Evolutionary conservation across 176 grass and related monocot species (phyloP), one percentile per base, ranked within the genome.

Genomic region (Aegilops sharonensis): DNA sequence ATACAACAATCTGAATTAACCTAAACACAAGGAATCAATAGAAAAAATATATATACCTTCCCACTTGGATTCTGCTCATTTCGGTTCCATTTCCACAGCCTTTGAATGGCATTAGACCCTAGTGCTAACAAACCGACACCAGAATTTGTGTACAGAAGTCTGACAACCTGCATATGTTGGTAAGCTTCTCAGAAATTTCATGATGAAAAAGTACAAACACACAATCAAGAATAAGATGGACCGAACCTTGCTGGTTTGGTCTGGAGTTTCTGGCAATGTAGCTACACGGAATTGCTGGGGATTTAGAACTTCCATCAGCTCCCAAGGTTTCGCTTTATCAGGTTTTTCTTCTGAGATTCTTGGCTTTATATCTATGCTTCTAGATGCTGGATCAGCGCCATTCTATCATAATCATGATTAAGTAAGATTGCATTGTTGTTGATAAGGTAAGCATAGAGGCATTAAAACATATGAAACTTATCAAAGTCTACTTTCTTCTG

Each of bases 91-190:
- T 95, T 95, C 96, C 96, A 98, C 25, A 95, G 77, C 82, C 93
- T 95, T 70, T 95, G 96, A 89, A 95, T 83, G 66, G 88, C 96
- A 83, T 95, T 98, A 61, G 93, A 98, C n/a, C 90, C 89, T 63
- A 98, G 82, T 62, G 96, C 96, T 83, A 98, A 90, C 78, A 98
- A 92, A 29, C 96, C 90, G 75, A 86, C 82, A 81, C 96, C 96
- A 23, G 92, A 92, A 85, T 98, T 98, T 85, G 96, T 98, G 79
- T 95, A 98, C 36, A 98, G 69, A 77, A 98, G 92, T 89, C 96
- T 89, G 57, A 88, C 89, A 69, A 98, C 91, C 96, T 98, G 88
- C 34, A 94, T 50, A 59, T 57, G 70, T 76, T 59, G n/a, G 59
- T 72, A 86, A 57, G 21, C 30, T 62, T 78, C 34, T 52, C 25